phyloP scores from a whole-genome alignment of 768 basidiomycete genomes.

The Kwoniella sp. region DNA sequence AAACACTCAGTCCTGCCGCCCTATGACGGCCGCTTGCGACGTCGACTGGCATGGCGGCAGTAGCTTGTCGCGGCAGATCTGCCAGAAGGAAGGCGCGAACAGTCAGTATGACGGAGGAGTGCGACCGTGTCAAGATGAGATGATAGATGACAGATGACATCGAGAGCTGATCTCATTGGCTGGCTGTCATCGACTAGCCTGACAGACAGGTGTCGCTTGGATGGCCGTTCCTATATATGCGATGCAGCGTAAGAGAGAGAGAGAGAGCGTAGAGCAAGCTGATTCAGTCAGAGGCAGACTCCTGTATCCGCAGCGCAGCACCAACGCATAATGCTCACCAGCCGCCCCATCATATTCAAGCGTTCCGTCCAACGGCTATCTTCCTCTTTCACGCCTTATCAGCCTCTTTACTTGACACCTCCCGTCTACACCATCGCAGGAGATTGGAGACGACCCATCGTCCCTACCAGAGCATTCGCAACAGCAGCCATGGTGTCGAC shows the following conservation, averaged over 20 bases:
- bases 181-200: not conserved
- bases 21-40: too few species aligned
- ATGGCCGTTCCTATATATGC: not conserved
- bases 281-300: not conserved
- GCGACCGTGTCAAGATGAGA: not conserved
- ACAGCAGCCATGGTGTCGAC: conserved; percentile 15
- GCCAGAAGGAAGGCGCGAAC: not conserved
- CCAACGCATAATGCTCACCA: conserved; percentile 4
- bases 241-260: not conserved
- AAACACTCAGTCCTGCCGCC: too few species aligned
- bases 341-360: not conserved
- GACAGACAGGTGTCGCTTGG: not conserved
- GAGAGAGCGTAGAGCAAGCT: not conserved
- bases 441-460: not conserved
- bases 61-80: too few species aligned
- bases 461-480: not conserved
- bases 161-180: not conserved
- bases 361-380: not conserved
- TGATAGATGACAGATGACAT: not conserved
- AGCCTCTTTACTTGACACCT: not conserved
- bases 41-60: too few species aligned
- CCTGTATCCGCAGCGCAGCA: not conserved
- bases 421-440: not conserved
- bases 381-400: not conserved
- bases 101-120: conserved; percentile 1